Percentiles rank a stretch among this genome's conserved stretches.
phyloP scores from a whole-genome alignment of 1,284 basidiomycete genomes.

The Apiotrichum sp. region DNA sequence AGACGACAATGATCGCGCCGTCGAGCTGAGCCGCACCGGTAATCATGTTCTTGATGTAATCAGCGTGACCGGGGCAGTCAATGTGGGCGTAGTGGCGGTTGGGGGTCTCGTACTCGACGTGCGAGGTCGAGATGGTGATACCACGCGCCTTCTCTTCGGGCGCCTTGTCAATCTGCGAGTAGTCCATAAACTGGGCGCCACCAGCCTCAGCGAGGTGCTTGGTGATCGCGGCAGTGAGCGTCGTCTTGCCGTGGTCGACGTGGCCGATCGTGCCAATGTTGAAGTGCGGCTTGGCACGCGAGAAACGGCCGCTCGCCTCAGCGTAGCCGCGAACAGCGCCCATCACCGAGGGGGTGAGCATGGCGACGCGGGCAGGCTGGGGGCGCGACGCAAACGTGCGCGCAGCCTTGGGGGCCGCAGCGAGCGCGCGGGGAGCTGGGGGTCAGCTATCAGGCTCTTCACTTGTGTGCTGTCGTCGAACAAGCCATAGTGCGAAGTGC shows the following conservation, averaged over 20 bases:
- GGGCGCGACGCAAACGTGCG: constrained; percentile 13
- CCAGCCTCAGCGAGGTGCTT: constrained; percentile 84
- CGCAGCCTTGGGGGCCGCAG: constrained; percentile 7
- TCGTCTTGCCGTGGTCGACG: constrained; percentile 93
- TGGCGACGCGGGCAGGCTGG: constrained; percentile 10
- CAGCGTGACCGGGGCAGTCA: constrained; percentile 75
- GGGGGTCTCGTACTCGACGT: constrained; percentile 96
- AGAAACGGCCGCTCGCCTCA: constrained; percentile 66
- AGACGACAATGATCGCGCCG: constrained; percentile 94
- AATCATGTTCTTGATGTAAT: constrained; percentile 95
- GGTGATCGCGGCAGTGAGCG: constrained; percentile 96
- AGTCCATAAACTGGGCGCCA: constrained; percentile 90
- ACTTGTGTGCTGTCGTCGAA: too few relatives aligned
- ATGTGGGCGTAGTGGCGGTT: constrained; percentile 97
- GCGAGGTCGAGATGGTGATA: constrained; percentile 84
- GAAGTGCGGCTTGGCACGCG: constrained; percentile 87
- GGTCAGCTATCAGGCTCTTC: too few relatives aligned
- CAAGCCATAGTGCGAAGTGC: too few relatives aligned
- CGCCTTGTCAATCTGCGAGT: constrained; percentile 98
- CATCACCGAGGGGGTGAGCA: constrained; percentile 7
- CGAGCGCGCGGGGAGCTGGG: constrained; percentile 9
- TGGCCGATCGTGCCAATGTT: constrained; percentile 93
- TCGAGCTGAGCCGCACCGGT: constrained; percentile 99
- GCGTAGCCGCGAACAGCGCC: constrained; percentile 44
- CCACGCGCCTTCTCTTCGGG: constrained; percentile 99